A percentile compares a stretch with the other conserved stretches of the same genome.
Evolutionary conservation across 2,329 filamentous ascomycete species (phyloP).

Genomic region (Aspergillus texensis): DNA sequence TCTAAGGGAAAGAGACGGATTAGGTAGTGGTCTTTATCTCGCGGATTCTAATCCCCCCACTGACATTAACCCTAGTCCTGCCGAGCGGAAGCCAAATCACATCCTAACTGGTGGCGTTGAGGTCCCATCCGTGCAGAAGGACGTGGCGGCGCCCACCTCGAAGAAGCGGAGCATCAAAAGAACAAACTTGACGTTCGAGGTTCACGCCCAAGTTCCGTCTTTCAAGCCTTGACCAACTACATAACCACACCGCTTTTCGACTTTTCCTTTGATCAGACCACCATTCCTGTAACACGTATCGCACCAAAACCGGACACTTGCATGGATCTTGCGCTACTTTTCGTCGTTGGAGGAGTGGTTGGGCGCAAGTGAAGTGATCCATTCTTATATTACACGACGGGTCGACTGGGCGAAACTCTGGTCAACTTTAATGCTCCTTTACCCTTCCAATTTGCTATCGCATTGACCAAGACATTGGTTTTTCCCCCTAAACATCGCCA

Average conservation of each 20-base stretch:
- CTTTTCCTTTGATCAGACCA: conserved; percentile 19
- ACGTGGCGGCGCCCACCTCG: conserved; percentile 3
- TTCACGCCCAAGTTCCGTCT: conserved; percentile 13
- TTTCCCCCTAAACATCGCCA: neutral
- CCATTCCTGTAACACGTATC: conserved; percentile 16
- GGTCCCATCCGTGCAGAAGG: neutral
- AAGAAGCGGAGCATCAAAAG: neutral
- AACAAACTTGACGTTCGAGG: conserved; percentile 5
- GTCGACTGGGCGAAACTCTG: conserved; percentile 1
- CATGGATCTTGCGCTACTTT: conserved; percentile 18
- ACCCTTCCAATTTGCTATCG: neutral
- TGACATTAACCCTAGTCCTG: neutral
- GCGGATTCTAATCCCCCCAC: neutral
- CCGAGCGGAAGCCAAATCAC: neutral
- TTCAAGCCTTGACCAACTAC: conserved; percentile 6
- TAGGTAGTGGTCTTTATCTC: too few relatives aligned
- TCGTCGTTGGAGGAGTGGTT: conserved; percentile 14
- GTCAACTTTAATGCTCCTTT: neutral
- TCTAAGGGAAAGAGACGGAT: neutral
- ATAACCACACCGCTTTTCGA: conserved; percentile 20
- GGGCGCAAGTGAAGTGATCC: conserved; percentile 14
- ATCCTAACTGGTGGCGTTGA: neutral
- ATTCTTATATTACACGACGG: conserved; percentile 2
- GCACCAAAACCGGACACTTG: conserved; percentile 12
- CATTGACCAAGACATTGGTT: neutral